A percentile compares a stretch with the other conserved stretches of the same genome.
Evolutionary conservation across 257 asterid species (phyloP).

Genomic region (Salvia miltiorrhiza): DNA sequence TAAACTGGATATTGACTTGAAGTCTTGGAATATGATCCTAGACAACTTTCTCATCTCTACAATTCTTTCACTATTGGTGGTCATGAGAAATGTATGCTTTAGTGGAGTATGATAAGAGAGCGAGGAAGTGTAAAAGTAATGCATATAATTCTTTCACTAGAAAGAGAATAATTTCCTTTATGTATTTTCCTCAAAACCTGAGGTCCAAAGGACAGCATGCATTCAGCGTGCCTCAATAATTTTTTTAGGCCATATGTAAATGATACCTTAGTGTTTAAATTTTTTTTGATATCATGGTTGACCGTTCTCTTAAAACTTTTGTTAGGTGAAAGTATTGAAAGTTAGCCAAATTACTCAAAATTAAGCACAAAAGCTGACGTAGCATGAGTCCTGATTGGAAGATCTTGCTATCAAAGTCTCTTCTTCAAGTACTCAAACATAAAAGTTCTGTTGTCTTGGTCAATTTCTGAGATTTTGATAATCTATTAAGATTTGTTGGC

Average conservation of each 20-base stretch:
- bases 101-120: neutral
- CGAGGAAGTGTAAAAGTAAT: neutral
- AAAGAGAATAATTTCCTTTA: neutral
- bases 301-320: neutral
- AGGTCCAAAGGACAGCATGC: neutral
- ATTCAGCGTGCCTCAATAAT: neutral
- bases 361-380: neutral
- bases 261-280: neutral
- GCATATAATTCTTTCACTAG: neutral
- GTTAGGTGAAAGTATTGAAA: neutral
- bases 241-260: neutral
- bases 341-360: neutral
- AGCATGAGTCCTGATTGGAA: neutral
- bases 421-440: neutral
- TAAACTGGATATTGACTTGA: neutral
- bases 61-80: neutral
- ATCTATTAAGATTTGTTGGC: neutral
- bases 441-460: neutral
- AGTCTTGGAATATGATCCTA: neutral
- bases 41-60: conserved; percentile 2
- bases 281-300: conserved; percentile 3
- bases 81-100: neutral
- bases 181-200: neutral
- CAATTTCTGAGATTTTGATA: neutral
- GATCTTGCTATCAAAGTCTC: conserved; percentile 12